phyloP scores from a whole-genome alignment of 345 rosid genomes.

The Salix arbutifolia region DNA sequence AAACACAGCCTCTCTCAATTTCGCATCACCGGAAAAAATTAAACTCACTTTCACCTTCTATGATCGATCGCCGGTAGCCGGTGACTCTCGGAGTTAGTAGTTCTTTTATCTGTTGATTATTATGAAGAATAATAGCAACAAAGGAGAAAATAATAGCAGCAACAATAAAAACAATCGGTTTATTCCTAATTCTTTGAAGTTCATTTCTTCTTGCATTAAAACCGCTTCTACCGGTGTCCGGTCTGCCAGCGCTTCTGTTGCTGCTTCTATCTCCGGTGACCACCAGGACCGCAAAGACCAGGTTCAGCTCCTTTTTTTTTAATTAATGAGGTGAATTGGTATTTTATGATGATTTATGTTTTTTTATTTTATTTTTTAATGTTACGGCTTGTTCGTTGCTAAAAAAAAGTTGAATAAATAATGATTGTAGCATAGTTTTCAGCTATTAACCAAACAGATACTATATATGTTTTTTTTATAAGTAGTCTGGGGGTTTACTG shows the following conservation, averaged over 20 bases:
- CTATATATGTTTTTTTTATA: not conserved
- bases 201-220: conserved; percentile 77
- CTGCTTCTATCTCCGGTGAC: conserved; percentile 71
- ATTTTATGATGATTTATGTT: not conserved
- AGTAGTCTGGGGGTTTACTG: not conserved
- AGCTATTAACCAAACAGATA: not conserved
- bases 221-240: conserved; percentile 96
- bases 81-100: conserved; percentile 13
- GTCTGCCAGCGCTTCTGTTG: conserved; percentile 76
- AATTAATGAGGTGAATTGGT: not conserved
- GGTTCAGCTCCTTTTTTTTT: conserved; percentile 34
- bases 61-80: conserved; percentile 59
- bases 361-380: not conserved
- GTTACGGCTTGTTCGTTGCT: conserved; percentile 13
- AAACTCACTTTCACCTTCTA: not conserved
- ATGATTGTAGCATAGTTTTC: not conserved
- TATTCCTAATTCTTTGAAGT: conserved; percentile 71
- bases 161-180: conserved; percentile 41
- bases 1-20: conserved; percentile 5
- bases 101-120: conserved; percentile 12
- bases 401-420: not conserved
- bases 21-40: not conserved
- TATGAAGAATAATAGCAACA: conserved; percentile 60
- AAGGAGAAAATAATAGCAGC: conserved; percentile 24
- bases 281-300: conserved; percentile 62